Evolutionary conservation across 768 basidiomycete species (phyloP).

Genomic region (Boletus patriciae): DNA sequence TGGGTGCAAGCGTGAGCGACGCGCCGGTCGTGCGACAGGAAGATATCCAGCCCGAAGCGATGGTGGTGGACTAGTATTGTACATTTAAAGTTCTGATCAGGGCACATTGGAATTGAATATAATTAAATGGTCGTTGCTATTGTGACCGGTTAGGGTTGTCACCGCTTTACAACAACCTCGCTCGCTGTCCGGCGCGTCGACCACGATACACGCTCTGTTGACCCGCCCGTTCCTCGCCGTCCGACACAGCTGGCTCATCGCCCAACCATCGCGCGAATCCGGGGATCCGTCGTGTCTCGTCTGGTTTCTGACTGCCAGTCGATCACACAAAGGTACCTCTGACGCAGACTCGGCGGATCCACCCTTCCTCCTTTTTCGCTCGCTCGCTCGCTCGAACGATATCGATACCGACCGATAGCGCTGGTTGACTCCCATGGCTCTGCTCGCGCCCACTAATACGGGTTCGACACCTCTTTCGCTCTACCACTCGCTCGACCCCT

Average conservation of each 20-base stretch:
- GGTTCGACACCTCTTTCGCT: slow-evolving; percentile 34
- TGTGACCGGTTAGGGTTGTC: slow-evolving; percentile 3
- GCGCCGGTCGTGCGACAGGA: neutral
- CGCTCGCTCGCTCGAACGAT: slow-evolving; percentile 9
- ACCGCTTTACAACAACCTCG: slow-evolving; percentile 5
- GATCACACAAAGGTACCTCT: slow-evolving; percentile 41
- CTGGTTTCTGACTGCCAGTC: slow-evolving; percentile 39
- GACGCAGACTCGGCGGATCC: slow-evolving; percentile 56
- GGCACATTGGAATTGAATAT: neutral
- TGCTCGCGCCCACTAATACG: slow-evolving; percentile 22
- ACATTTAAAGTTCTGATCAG: neutral
- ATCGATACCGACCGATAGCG: slow-evolving; percentile 1
- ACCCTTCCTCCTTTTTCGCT: slow-evolving; percentile 25
- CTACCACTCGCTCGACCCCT: slow-evolving; percentile 35
- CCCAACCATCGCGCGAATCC: slow-evolving; percentile 6
- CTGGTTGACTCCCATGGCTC: slow-evolving; percentile 17
- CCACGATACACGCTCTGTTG: slow-evolving; percentile 6
- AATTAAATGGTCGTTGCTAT: slow-evolving; percentile 11
- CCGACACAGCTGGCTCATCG: slow-evolving; percentile 5
- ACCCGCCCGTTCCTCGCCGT: neutral
- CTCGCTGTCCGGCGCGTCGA: slow-evolving; percentile 17
- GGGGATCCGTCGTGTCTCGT: slow-evolving; percentile 54
- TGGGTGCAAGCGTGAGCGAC: slow-evolving; percentile 1
- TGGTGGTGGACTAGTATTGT: slow-evolving; percentile 19
- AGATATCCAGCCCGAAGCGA: slow-evolving; percentile 10